These are phyloP conservation scores for Calycina herbarum DNA, from an alignment of 2,329 filamentous ascomycete genomes.

Conservation along the genomic window DNA sequence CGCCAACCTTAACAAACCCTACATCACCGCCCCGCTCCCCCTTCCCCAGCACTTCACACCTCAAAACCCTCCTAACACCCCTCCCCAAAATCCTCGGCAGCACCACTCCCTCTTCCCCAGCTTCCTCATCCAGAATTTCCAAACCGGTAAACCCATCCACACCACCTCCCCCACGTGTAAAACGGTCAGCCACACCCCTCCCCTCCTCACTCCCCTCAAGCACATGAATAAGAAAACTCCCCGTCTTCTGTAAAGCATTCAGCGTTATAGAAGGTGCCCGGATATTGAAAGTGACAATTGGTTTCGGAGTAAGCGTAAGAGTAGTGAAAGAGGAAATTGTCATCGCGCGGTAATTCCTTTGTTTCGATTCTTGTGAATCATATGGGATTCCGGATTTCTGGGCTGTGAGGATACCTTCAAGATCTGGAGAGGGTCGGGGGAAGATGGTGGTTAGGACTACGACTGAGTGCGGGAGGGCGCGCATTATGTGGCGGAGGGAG, in stretches of 20 bases:
- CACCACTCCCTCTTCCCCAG: background rate
- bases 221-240: constrained; percentile 33
- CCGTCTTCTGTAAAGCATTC: constrained; percentile 23
- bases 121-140: background rate
- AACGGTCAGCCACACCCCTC: constrained; percentile 28
- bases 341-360: constrained; percentile 28
- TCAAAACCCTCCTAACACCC: constrained; percentile 24
- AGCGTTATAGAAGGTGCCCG: constrained; percentile 34
- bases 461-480: constrained; percentile 32
- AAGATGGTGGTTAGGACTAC: constrained; percentile 32
- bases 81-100: constrained; percentile 19
- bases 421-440: background rate
- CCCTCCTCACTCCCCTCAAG: constrained; percentile 23
- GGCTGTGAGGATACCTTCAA: constrained; percentile 1
- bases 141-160: constrained; percentile 1
- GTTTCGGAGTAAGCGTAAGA: constrained; percentile 32
- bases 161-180: constrained; percentile 25
- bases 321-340: constrained; percentile 39
- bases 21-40: background rate
- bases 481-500: constrained; percentile 34
- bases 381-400: background rate
- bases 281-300: constrained; percentile 39
- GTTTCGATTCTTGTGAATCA: background rate
- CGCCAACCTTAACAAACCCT: constrained; percentile 18
- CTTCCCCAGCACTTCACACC: constrained; percentile 17